Base-by-base conservation (phyloP, 495 filamentous ascomycete species). In the Pyrenula massariospora region DNA sequence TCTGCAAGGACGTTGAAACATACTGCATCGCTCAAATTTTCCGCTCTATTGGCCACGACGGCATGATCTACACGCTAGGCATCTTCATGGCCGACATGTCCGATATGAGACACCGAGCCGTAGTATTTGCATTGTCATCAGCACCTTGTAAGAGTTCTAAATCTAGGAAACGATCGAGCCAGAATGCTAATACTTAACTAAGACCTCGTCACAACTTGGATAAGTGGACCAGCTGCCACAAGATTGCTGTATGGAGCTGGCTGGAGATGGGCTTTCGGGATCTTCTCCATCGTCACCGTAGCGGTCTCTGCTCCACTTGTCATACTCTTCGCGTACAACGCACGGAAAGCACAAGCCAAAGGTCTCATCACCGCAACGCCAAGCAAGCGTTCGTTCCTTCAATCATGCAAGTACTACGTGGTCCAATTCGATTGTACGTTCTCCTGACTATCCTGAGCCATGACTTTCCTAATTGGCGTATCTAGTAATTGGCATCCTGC, bases 41-140 rank as follows among this genome's bases (percentile, higher is more conserved):
- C 54, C 83, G 81, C 63, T 75, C 70, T 64, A 69, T 81, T 54
- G 82, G 80, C 12, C 72, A 81, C 64, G 79, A 81, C 58, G 81
- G 78, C 20, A 67, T 86, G 54, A 76, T 72, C 53, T 77, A 83
- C 66, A 72, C 76, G 31, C 69, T 84, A 23, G 70, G 74, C 47
- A 69, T 86, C 61, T 85, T 87, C 70, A 77, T 84, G 52, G 83
- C 85, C 56, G 85, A 88, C 65, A 84, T 79, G 2, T 82, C 85
- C 0, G 71, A 73, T 3, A 65, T 88, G 60, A 76, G 77, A 48
- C 84, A 87, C 69, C 75, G 85, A 67, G 77, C 73, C 8, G 68
- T 86, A 48, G 77, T 83, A 54, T 78, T 82, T 58, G 85, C 79
- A 10, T 86, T 82, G 59, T 66, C 73, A 24, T 70, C 66, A 12